Evolutionary conservation across 441 rosid genomes (phyloP).

Genomic region (Mallotus japonicus): DNA sequence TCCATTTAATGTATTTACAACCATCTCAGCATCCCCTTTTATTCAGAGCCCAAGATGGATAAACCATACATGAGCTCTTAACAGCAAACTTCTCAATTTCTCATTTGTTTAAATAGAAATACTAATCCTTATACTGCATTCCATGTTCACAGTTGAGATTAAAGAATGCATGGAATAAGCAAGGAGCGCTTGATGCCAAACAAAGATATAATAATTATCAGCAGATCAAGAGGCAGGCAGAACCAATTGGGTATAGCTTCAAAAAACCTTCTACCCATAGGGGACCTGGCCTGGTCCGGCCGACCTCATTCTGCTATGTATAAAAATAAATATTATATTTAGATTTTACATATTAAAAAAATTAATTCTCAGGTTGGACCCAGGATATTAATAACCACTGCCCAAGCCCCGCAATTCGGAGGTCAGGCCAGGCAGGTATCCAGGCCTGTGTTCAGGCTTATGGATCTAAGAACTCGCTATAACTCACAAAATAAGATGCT

Average conservation of each 20-base stretch:
- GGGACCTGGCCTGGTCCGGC: too few species aligned
- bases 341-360: too few species aligned
- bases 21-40: background rate
- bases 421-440: too few species aligned
- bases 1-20: background rate
- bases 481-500: background rate
- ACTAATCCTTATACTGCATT: background rate
- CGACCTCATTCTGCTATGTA: too few species aligned
- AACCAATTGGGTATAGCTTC: too few species aligned
- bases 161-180: background rate
- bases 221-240: too few species aligned
- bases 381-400: too few species aligned
- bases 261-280: too few species aligned
- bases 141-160: background rate
- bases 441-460: too few species aligned
- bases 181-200: background rate
- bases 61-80: background rate
- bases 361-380: too few species aligned
- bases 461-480: background rate
- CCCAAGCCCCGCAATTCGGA: too few species aligned
- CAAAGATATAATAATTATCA: background rate
- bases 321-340: too few species aligned
- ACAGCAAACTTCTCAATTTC: background rate
- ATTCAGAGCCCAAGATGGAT: background rate
- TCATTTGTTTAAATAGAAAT: background rate